Conservation (phyloP, 1,139 yeast species). For the Saccharomyces hybrid region DNA sequence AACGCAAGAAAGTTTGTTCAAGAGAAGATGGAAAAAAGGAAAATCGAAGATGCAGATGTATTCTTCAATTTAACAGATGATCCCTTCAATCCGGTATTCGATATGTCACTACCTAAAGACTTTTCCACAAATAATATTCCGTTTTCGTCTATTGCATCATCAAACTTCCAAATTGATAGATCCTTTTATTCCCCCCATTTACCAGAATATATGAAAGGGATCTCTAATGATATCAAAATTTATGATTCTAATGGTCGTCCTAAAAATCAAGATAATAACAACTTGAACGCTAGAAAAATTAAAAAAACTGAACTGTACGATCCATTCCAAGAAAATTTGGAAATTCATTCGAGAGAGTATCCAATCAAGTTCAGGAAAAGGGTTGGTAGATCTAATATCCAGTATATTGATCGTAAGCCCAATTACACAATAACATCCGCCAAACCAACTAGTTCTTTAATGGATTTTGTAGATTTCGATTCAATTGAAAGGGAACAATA, state of each 20-base stretch:
- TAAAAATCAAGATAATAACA: slow-evolving; percentile 12
- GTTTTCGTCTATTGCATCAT: slow-evolving; percentile 72
- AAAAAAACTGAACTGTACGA: slow-evolving; percentile 28
- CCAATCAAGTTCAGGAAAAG: slow-evolving; percentile 66
- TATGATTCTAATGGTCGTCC: slow-evolving; percentile 24
- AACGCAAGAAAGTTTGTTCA: slow-evolving; percentile 75
- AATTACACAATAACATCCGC: slow-evolving; percentile 26
- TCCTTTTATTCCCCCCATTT: slow-evolving; percentile 40
- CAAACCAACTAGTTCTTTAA: slow-evolving; percentile 25
- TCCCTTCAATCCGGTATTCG: slow-evolving; percentile 78
- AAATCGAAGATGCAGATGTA: slow-evolving; percentile 57
- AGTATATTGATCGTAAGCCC: slow-evolving; percentile 54
- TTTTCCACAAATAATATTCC: slow-evolving; percentile 62
- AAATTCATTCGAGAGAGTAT: slow-evolving; percentile 40
- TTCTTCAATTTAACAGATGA: slow-evolving; percentile 86
- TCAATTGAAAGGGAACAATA: slow-evolving; percentile 24
- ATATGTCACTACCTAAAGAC: slow-evolving; percentile 48
- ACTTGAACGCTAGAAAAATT: slow-evolving; percentile 1
- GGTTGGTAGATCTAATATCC: slow-evolving; percentile 62
- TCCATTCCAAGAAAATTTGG: slow-evolving; percentile 29
- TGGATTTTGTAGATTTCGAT: slow-evolving; percentile 25
- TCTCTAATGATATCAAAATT: slow-evolving; percentile 19
- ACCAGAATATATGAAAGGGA: slow-evolving; percentile 24
- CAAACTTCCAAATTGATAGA: slow-evolving; percentile 62
- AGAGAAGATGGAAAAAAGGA: slow-evolving; percentile 71